phyloP scores from a whole-genome alignment of 176 grass and related monocot species.

The Secale cereale region DNA sequence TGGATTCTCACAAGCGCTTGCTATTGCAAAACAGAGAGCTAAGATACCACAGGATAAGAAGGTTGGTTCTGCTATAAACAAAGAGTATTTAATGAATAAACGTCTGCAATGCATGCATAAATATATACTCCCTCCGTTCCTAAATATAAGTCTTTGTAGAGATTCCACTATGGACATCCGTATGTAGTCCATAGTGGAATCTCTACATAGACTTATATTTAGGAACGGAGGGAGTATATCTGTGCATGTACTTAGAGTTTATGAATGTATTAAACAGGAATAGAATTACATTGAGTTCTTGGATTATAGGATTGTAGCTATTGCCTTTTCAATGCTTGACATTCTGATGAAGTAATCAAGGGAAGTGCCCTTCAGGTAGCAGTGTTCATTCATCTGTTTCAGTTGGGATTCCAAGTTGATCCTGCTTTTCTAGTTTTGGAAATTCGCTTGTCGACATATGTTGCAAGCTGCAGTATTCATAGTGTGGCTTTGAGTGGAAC shows the following conservation, averaged over 20 bases:
- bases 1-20: conserved; percentile 82
- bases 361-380: neutral
- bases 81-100: neutral
- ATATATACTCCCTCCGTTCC: too few relatives aligned
- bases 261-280: neutral
- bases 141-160: too few relatives aligned
- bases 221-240: too few relatives aligned
- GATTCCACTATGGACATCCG: too few relatives aligned
- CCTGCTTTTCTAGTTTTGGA: neutral
- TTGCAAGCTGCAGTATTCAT: conserved; percentile 14
- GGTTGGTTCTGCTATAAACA: conserved; percentile 42
- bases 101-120: neutral
- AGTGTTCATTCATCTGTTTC: conserved; percentile 14
- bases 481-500: neutral
- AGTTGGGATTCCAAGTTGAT: neutral
- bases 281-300: neutral
- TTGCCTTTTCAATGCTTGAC: neutral
- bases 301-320: neutral
- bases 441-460: neutral
- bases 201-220: too few relatives aligned
- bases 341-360: conserved; percentile 15
- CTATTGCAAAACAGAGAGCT: conserved; percentile 94
- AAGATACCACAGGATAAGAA: conserved; percentile 78
- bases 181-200: too few relatives aligned
- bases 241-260: neutral